Percentiles rank a stretch among this genome's conserved stretches.
These are phyloP conservation scores for Austroboletus niveus DNA, from an alignment of 1,284 basidiomycete species.

Conservation along the genomic window DNA sequence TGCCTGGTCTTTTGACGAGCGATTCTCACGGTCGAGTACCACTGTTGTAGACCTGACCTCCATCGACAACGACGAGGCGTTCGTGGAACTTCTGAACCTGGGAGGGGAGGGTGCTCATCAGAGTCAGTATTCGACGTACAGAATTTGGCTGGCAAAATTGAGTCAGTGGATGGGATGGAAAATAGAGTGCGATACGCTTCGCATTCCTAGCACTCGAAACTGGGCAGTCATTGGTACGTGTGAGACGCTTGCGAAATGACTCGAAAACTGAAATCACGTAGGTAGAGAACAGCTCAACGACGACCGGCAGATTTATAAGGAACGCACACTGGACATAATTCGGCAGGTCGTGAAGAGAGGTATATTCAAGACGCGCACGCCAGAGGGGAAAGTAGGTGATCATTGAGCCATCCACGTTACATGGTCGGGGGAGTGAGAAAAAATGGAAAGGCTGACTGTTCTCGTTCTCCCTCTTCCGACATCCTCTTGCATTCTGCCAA, in stretches of 20 bases:
- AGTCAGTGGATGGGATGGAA: conserved; percentile 79
- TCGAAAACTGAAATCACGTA: conserved; percentile 22
- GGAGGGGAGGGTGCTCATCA: conserved; percentile 53
- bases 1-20: conserved; percentile 70
- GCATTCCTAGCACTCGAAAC: conserved; percentile 91
- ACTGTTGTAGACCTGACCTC: neutral
- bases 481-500: conserved; percentile 51
- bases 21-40: conserved; percentile 46
- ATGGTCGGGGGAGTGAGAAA: conserved; percentile 13
- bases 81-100: conserved; percentile 53
- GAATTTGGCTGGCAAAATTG: conserved; percentile 77
- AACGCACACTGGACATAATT: conserved; percentile 46
- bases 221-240: conserved; percentile 85
- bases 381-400: conserved; percentile 59
- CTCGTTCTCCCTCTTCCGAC: conserved; percentile 40
- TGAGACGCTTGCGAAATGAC: neutral
- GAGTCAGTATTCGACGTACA: conserved; percentile 76
- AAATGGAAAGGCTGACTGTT: conserved; percentile 29
- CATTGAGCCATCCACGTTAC: conserved; percentile 17
- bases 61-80: conserved; percentile 30
- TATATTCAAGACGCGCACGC: conserved; percentile 63
- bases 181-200: conserved; percentile 80
- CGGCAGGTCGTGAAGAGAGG: conserved; percentile 51
- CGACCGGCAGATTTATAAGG: conserved; percentile 33
- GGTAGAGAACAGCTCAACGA: conserved; percentile 31